A percentile compares a stretch with the other conserved stretches of the same genome.
Conservation (phyloP, 345 rosid genomes). For the Moringa oleifera region DNA sequence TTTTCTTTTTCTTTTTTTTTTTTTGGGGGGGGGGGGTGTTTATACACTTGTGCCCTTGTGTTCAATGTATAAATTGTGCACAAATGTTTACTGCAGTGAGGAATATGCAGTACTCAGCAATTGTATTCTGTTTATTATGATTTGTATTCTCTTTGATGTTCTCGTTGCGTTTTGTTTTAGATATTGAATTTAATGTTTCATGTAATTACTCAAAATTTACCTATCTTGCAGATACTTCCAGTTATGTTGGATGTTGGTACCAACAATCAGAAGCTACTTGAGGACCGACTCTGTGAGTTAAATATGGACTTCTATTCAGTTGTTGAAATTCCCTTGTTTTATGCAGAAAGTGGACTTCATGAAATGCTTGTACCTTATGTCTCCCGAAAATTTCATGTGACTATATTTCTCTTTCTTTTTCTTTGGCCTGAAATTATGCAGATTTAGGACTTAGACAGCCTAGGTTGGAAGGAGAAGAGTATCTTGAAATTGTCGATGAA, state of each 20-base stretch:
- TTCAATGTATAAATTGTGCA: neutral
- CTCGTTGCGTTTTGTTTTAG: slow-evolving; percentile 5
- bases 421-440: slow-evolving; percentile 34
- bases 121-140: neutral
- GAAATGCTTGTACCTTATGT: slow-evolving; percentile 10
- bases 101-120: neutral
- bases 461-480: slow-evolving; percentile 94
- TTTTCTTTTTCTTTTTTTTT: no score
- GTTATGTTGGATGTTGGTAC: slow-evolving; percentile 96
- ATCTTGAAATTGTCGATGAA: slow-evolving; percentile 81
- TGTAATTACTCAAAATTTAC: slow-evolving; percentile 11
- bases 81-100: no score
- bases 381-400: slow-evolving; percentile 6
- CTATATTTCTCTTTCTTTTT: slow-evolving; percentile 11
- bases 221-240: slow-evolving; percentile 65
- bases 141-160: neutral
- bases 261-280: slow-evolving; percentile 81
- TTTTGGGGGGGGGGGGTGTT: no score
- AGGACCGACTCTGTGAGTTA: slow-evolving; percentile 82
- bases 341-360: slow-evolving; percentile 7
- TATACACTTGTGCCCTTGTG: slow-evolving; percentile 1
- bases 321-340: neutral
- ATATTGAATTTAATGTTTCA: neutral
- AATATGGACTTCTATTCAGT: slow-evolving; percentile 2
- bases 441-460: slow-evolving; percentile 90